phyloP scores from a whole-genome alignment of 176 grass and related monocot genomes.

The Phragmites australis region DNA sequence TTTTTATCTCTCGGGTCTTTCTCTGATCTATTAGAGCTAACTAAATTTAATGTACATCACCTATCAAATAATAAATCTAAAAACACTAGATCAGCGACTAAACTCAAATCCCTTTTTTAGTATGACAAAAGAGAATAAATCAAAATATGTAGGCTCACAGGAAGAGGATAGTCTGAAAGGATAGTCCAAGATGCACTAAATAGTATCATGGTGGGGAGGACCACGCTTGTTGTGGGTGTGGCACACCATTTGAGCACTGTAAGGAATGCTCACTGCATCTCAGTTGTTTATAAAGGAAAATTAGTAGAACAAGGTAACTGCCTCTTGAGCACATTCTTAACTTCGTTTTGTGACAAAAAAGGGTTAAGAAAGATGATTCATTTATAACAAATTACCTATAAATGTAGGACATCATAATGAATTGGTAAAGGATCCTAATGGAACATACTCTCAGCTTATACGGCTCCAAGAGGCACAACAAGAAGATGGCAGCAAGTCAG shows the following conservation, averaged over 20 bases:
- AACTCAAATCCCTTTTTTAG: no score
- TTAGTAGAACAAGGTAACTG: not conserved
- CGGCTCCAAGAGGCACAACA: slow-evolving; percentile 38
- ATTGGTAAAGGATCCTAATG: slow-evolving; percentile 15
- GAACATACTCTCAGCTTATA: slow-evolving; percentile 48
- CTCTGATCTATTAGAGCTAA: no score
- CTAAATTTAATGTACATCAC: no score
- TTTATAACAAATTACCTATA: not conserved
- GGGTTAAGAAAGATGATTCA: not conserved
- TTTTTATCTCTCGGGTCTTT: no score
- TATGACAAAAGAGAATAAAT: no score
- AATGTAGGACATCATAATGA: slow-evolving; percentile 25
- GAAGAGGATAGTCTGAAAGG: slow-evolving; percentile 5
- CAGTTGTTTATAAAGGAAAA: not conserved
- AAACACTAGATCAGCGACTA: no score
- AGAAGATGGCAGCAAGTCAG: not conserved
- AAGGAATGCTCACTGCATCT: not conserved
- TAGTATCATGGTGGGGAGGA: not conserved
- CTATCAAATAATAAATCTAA: no score
- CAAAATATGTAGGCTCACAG: no score
- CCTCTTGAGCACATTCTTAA: not conserved
- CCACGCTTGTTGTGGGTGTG: not conserved
- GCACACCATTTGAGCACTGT: not conserved
- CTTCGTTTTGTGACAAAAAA: not conserved
- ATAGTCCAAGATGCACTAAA: not conserved